Base-by-base conservation (phyloP, 257 asterid species). In the Solanum microdontum region DNA sequence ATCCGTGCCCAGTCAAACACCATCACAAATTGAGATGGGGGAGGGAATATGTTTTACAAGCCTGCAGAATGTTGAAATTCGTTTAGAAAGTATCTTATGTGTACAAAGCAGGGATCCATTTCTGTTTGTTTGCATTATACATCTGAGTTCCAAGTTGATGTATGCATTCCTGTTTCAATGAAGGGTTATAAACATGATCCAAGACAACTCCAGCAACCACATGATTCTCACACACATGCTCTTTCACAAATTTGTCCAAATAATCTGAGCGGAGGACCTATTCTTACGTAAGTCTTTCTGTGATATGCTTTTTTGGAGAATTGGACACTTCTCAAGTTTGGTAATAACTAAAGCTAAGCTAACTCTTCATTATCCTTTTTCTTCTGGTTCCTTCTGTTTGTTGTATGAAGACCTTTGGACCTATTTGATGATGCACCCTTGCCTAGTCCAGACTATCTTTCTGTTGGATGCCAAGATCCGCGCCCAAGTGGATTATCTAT, bases 161-260 rank as follows among this genome's bases (percentile, higher is more conserved):
- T 30, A 82, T 82, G 37, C 58, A 83, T 91, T 70, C 86, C 87
- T 86, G 83, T 84, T 84, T 51, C 85, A 32, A 83, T 85, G 84
- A 88, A 87, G 93, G 89, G 87, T 91, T 94, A 91, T 88, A 86
- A 89, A 85, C 95, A 95, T 94, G 99, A 97, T 86, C 95, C 93
- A n/a, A 95, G 92, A 90, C 99, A 91, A 87, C 89, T 94, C 90
- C 96, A 91, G 92, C 96, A 90, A 84, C 94, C 98, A 90, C 99
- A 97, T 86, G 88, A 92, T 89, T 97, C 99, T 84, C 99, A 97
- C 84, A 74, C 93, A 83, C 26, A 89, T 90, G 98, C 97, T 86
- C 98, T 97, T 85, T 91, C 98, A 88, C 97, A 94, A 94, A 91
- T 88, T 87, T 90, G 91, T 91, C 98, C 98, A 68, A 95, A 93